Evolutionary conservation across 2,329 filamentous ascomycete species (phyloP).

Genomic region (Aureobasidium sp.): DNA sequence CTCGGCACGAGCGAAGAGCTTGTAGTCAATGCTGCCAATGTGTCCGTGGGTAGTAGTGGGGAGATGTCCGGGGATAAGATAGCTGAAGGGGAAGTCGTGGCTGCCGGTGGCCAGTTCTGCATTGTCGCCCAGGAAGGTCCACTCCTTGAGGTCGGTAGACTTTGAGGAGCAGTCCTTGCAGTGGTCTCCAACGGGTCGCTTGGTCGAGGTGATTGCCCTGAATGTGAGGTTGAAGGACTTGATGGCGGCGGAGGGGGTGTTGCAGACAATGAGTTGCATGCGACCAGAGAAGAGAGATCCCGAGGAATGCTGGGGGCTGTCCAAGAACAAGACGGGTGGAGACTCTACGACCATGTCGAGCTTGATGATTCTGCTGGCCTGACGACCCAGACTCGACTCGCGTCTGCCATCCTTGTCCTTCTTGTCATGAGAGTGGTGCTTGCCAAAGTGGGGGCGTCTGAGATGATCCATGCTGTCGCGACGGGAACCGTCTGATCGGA

Average conservation of each 20-base stretch:
- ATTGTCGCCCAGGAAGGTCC: constrained; percentile 62
- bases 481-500: constrained; percentile 14
- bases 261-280: constrained; percentile 65
- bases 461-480: constrained; percentile 31
- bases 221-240: constrained; percentile 68
- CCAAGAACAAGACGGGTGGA: constrained; percentile 78
- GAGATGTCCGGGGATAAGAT: constrained; percentile 76
- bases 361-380: constrained; percentile 40
- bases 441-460: constrained; percentile 26
- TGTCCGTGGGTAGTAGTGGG: constrained; percentile 73
- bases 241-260: constrained; percentile 53
- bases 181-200: constrained; percentile 72
- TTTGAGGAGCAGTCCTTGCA: constrained; percentile 71
- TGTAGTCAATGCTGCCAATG: constrained; percentile 69
- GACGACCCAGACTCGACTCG: constrained; percentile 21
- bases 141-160: constrained; percentile 66
- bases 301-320: constrained; percentile 64
- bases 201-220: constrained; percentile 63
- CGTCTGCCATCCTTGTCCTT: constrained; percentile 22
- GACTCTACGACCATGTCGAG: constrained; percentile 68
- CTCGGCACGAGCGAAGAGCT: constrained; percentile 61
- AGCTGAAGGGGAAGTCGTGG: constrained; percentile 83
- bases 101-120: constrained; percentile 28
- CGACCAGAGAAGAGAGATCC: constrained; percentile 82
- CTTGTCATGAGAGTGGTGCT: constrained; percentile 21